A percentile compares a stretch with the other conserved stretches of the same genome.
Evolutionary conservation across 106 monocot species (phyloP).

Genomic region (Platanthera zijinensis): DNA sequence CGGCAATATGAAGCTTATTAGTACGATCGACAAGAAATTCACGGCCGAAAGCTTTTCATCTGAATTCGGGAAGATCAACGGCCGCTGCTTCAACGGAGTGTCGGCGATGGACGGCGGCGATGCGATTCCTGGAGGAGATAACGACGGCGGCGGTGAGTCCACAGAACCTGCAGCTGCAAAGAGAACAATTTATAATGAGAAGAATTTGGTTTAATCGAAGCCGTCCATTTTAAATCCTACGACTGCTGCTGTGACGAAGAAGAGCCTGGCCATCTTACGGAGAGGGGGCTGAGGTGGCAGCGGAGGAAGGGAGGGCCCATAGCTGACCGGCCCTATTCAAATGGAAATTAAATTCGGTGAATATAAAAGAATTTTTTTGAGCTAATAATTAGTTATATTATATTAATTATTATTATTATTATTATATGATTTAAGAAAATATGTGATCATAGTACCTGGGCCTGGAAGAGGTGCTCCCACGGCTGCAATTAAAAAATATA

Average conservation of each 20-base stretch:
- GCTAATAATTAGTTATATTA: neutral
- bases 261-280: neutral
- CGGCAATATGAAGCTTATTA: neutral
- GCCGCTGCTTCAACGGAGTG: constrained; percentile 15
- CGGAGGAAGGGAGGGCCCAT: constrained; percentile 3
- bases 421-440: too few relatives aligned
- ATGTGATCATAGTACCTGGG: constrained; percentile 27
- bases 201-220: neutral
- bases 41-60: constrained; percentile 20
- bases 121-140: neutral
- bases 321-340: constrained; percentile 10
- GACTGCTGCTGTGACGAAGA: neutral
- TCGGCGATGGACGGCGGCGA: constrained; percentile 15
- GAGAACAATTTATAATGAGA: neutral
- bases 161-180: neutral
- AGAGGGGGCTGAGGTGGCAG: constrained; percentile 6
- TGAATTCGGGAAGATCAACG: constrained; percentile 38
- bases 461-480: constrained; percentile 25
- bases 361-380: too few relatives aligned
- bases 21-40: neutral
- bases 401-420: neutral
- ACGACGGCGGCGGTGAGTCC: constrained; percentile 12
- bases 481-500: constrained; percentile 26
- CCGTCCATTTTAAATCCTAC: neutral
- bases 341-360: neutral